Base-by-base conservation (phyloP, 257 asterid species). In the Ophiorrhiza pumila region DNA sequence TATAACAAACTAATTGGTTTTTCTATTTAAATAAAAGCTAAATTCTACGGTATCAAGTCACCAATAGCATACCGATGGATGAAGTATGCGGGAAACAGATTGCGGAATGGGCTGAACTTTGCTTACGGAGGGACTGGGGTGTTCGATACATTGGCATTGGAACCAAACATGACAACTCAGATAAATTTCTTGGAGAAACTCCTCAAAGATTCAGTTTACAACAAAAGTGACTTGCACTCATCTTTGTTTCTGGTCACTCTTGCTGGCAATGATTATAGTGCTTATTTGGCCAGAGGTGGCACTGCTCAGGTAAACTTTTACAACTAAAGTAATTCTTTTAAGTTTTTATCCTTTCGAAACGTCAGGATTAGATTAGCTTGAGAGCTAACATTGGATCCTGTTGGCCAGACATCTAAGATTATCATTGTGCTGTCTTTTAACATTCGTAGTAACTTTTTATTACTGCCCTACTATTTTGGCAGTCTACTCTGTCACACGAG, bases 101-200 rank as follows among this genome's bases (percentile, higher is more conserved):
- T 88, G 73, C 43, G 25, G n/a, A 55, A 83, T 50, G 99, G 99
- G 12, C 29, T 94, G 80, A 90, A 94, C 83, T 94, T 91, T 32
- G 99, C 99, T 0, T 91, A 82, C 34, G 99, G 99, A 66, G 99
- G 99, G 39, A 94, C 93, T 45, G 99, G 99, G 0, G 99, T 94
- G 7, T 94, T 94, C 77, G 57, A 90, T 72, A 94, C 96, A 0
- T 20, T 75, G 13, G 80, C 20, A 3, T 6, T 83, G 41, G 73
- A 78, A 35, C 97, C 99, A 0, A 94, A 91, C 76, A 87, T 93
- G 92, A 85, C 85, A 31, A 82, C 96, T 7, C 98, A 93, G 71
- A 89, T 93, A 14, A 91, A 83, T 69, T 83, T 84, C 75, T 85
- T 87, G 42, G 75, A 87, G 68, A 81, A 75, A 41, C 86, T 91